Evolutionary conservation across 257 asterid genomes (phyloP), one percentile per base, ranked within the genome.

Genomic region (Solanum pinnatisectum): DNA sequence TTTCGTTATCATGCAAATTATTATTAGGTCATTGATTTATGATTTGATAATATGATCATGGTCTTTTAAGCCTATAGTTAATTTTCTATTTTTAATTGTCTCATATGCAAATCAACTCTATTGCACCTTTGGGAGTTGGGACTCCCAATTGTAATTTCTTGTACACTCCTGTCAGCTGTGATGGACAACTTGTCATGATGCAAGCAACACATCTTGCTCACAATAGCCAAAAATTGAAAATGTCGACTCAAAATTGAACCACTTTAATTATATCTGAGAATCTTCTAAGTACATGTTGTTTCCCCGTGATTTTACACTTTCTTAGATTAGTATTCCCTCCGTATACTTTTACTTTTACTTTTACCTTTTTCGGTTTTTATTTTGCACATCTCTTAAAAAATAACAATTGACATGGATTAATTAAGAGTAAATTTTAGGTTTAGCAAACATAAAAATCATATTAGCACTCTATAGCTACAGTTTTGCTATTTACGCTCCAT

Each of bases 21-120:
- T 52, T 18, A 1, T 56, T 1, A 1, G 8, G n/a, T 56, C 23
- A 18, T 56, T 56, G 1, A 18, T 56, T 56, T 8, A 56, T 18
- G n/a, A 3, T 6, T 56, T 56, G 10, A 56, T 18, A 56, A 18
- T 18, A 56, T 56, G 65, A 56, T 18, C n/a, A 56, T 56, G 65
- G 0, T 56, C 65, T 18, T 10, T 56, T 6, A 18, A 56, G 0
- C 0, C n/a, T 6, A 0, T 52, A 52, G 2, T 52, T 49, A 49
- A 56, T 6, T 18, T 18, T 56, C 4, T 56, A 56, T 56, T 56
- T 3, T 4, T 56, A 56, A 56, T 52, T 52, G 63, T 16, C 63
- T 16, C 63, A 5, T 16, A 16, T 52, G 23, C 63, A 59, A 59
- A 22, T 22, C 67, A 14, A 37, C 37, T 36, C 39, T 5, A 36